Evolutionary conservation across 2,329 filamentous ascomycete species (phyloP).

Genomic region (Paecilomyces sp.): DNA sequence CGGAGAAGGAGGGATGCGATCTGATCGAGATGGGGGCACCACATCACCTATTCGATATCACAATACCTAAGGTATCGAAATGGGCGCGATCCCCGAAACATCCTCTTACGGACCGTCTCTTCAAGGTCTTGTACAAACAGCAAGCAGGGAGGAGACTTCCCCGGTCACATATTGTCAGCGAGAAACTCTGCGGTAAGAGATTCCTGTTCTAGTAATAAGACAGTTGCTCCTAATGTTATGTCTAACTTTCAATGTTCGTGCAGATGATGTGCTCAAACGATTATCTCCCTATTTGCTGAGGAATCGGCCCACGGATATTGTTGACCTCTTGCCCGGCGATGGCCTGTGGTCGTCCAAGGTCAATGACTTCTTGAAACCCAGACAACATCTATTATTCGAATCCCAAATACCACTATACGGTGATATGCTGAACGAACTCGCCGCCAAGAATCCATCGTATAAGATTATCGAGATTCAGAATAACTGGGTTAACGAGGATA

Average conservation of each 20-base stretch:
- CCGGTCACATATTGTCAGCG: slow-evolving; percentile 19
- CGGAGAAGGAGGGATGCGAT: not conserved
- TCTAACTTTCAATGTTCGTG: not conserved
- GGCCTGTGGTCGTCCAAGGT: slow-evolving; percentile 74
- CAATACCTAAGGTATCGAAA: not conserved
- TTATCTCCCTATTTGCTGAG: slow-evolving; percentile 61
- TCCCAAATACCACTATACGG: slow-evolving; percentile 54
- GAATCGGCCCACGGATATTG: slow-evolving; percentile 71
- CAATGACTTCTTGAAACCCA: slow-evolving; percentile 66
- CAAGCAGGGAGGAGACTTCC: not conserved
- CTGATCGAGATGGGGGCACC: not conserved
- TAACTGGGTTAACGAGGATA: not conserved
- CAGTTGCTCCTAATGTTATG: not conserved
- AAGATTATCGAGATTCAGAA: slow-evolving; percentile 34
- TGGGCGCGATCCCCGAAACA: not conserved
- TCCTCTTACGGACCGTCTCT: not conserved
- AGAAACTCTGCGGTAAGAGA: slow-evolving; percentile 27
- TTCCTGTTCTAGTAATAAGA: not conserved
- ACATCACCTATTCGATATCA: not conserved
- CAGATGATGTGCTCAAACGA: slow-evolving; percentile 63
- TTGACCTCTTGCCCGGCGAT: slow-evolving; percentile 77
- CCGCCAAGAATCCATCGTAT: slow-evolving; percentile 39
- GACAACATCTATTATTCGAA: slow-evolving; percentile 78
- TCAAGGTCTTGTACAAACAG: not conserved
- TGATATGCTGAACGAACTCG: slow-evolving; percentile 54